Evolutionary conservation across 2,329 filamentous ascomycete genomes (phyloP).

Genomic region (Allantophomopsis cytisporea): DNA sequence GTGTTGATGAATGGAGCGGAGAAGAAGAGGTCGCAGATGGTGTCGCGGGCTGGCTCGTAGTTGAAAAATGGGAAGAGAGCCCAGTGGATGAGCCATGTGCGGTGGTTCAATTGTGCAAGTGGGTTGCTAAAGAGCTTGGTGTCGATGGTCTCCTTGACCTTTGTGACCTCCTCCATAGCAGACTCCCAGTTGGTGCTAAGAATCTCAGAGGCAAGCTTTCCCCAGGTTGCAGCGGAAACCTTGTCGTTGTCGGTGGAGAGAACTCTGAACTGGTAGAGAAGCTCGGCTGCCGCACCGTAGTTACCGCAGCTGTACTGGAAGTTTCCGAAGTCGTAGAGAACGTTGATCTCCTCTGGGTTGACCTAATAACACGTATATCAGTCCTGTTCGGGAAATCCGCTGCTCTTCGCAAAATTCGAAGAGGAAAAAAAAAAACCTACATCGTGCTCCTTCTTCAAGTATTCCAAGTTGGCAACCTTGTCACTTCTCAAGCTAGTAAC

Average conservation of each 20-base stretch:
- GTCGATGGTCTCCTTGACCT: slow-evolving; percentile 86
- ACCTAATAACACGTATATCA: slow-evolving; percentile 33
- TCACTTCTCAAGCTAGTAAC: slow-evolving; percentile 85
- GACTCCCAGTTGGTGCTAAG: slow-evolving; percentile 90
- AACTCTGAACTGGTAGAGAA: slow-evolving; percentile 95
- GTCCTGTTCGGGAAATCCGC: neutral
- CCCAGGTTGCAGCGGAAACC: slow-evolving; percentile 91
- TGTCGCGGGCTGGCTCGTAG: slow-evolving; percentile 80
- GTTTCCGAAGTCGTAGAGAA: slow-evolving; percentile 88
- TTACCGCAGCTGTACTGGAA: slow-evolving; percentile 97
- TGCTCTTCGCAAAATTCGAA: neutral
- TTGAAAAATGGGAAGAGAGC: slow-evolving; percentile 98
- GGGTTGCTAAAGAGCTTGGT: slow-evolving; percentile 93
- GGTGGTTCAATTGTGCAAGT: slow-evolving; percentile 87
- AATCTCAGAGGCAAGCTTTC: slow-evolving; percentile 93
- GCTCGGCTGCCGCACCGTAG: slow-evolving; percentile 78
- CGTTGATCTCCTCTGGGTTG: slow-evolving; percentile 89
- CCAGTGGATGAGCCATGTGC: slow-evolving; percentile 97
- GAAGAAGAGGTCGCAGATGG: slow-evolving; percentile 92
- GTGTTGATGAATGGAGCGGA: slow-evolving; percentile 97
- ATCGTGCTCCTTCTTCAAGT: slow-evolving; percentile 89
- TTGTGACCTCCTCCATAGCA: slow-evolving; percentile 80
- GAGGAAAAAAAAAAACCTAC: slow-evolving; percentile 33
- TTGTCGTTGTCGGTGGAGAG: slow-evolving; percentile 98
- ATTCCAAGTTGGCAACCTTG: slow-evolving; percentile 98